Evolutionary conservation across 2,329 filamentous ascomycete genomes (phyloP).

Genomic region (Coniochaeta prunicola): DNA sequence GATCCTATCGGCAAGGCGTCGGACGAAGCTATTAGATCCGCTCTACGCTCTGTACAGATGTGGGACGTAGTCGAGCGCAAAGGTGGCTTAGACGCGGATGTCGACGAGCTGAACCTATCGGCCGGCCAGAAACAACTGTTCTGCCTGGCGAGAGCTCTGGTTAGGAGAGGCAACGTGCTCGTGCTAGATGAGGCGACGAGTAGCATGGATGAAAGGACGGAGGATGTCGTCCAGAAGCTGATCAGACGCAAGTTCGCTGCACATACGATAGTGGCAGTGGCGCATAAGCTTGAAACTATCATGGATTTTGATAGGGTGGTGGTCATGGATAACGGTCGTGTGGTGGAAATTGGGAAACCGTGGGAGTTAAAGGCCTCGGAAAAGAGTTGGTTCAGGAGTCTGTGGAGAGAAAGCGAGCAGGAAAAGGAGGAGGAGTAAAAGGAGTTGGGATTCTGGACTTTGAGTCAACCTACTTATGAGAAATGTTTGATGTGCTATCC

Average conservation of each 20-base stretch:
- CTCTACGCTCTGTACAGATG: constrained; percentile 14
- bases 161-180: constrained; percentile 32
- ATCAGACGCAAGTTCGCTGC: constrained; percentile 43
- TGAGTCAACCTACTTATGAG: too few relatives aligned
- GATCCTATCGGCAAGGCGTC: constrained; percentile 29
- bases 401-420: neutral
- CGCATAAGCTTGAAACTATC: constrained; percentile 32
- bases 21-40: constrained; percentile 21
- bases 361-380: neutral
- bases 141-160: constrained; percentile 37
- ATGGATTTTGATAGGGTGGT: constrained; percentile 41
- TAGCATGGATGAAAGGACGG: constrained; percentile 50
- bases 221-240: constrained; percentile 46
- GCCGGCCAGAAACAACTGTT: constrained; percentile 44
- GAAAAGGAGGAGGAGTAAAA: neutral
- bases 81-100: constrained; percentile 29
- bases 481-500: too few relatives aligned
- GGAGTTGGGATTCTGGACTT: neutral
- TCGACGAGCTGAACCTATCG: constrained; percentile 24
- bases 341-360: constrained; percentile 17
- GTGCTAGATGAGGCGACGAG: constrained; percentile 37
- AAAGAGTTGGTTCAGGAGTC: neutral
- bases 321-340: constrained; percentile 34
- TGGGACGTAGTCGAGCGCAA: constrained; percentile 22
- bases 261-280: constrained; percentile 42